phyloP scores from a whole-genome alignment of 768 basidiomycete genomes.

The Trametes coccinea region DNA sequence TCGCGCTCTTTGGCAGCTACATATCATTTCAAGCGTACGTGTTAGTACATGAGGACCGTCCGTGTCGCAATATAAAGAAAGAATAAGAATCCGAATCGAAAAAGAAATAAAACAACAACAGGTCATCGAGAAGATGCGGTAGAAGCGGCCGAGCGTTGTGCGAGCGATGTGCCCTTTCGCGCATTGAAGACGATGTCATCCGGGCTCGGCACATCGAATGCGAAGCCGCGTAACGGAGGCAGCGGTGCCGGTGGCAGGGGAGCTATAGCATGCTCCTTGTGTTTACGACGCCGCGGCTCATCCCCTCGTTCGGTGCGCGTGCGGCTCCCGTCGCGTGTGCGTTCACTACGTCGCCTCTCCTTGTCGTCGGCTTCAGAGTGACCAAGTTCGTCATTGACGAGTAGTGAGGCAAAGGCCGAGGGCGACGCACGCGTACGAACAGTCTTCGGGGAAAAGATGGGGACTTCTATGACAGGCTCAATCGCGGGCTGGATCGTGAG shows the following conservation, averaged over 20 bases:
- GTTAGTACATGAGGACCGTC: slow-evolving; percentile 36
- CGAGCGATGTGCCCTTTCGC: slow-evolving; percentile 70
- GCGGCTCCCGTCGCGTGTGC: slow-evolving; percentile 3
- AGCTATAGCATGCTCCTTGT: slow-evolving; percentile 21
- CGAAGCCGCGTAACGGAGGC: slow-evolving; percentile 45
- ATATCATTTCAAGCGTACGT: slow-evolving; percentile 30
- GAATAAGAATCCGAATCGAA: slow-evolving; percentile 34
- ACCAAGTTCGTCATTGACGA: slow-evolving; percentile 55
- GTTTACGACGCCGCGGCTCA: background rate
- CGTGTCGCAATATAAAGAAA: slow-evolving; percentile 36
- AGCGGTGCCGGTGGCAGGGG: slow-evolving; percentile 38
- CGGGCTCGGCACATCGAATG: slow-evolving; percentile 85
- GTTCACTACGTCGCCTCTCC: no score
- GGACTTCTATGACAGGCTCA: slow-evolving; percentile 38
- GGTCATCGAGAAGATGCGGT: slow-evolving; percentile 24
- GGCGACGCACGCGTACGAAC: slow-evolving; percentile 68
- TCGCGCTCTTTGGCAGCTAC: slow-evolving; percentile 81
- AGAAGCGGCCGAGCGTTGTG: slow-evolving; percentile 38
- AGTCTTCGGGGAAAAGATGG: slow-evolving; percentile 59
- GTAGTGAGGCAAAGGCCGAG: slow-evolving; percentile 57
- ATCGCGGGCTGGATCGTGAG: slow-evolving; percentile 28
- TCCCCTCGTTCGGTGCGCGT: slow-evolving; percentile 24
- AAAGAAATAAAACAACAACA: slow-evolving; percentile 28
- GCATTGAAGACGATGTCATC: slow-evolving; percentile 87
- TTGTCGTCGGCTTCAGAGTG: slow-evolving; percentile 19